Conservation (phyloP, 2,329 filamentous ascomycete genomes). For the Aspergillus sp. region DNA sequence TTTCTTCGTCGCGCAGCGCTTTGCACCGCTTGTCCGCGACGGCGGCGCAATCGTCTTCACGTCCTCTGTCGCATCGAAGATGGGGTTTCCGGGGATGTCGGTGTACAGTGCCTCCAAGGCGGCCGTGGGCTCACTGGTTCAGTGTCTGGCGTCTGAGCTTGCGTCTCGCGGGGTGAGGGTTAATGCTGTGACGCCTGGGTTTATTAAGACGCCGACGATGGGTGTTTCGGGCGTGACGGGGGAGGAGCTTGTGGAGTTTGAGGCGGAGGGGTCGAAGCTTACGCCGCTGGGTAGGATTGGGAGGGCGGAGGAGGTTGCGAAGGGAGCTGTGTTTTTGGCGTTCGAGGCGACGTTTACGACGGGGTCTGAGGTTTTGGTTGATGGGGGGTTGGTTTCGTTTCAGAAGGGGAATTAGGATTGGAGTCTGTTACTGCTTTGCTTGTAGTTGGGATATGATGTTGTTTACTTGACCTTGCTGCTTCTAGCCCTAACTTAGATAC, state of each 20-base stretch:
- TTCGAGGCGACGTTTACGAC: conserved; percentile 16
- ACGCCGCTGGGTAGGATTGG: conserved; percentile 10
- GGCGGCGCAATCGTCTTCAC: conserved; percentile 15
- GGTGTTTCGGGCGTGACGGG: conserved; percentile 2
- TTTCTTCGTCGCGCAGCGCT: conserved; percentile 11
- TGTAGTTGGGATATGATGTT: too few species aligned
- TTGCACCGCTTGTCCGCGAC: conserved; percentile 3
- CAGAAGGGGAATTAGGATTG: neutral
- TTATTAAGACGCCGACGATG: conserved; percentile 14
- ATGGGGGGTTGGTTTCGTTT: conserved; percentile 8
- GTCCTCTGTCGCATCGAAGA: conserved; percentile 6
- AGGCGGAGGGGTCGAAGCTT: conserved; percentile 1
- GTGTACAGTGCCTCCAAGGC: conserved; percentile 10
- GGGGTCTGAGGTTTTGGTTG: conserved; percentile 5
- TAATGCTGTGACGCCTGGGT: conserved; percentile 12
- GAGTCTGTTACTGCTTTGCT: too few species aligned
- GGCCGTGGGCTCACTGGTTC: conserved; percentile 10
- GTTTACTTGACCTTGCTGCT: too few species aligned
- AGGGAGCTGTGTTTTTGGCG: conserved; percentile 5
- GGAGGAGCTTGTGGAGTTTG: conserved; percentile 11
- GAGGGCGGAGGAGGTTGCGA: conserved; percentile 6
- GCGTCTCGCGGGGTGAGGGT: conserved; percentile 3
- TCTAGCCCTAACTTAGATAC: too few species aligned
- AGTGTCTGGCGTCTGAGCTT: conserved; percentile 12
- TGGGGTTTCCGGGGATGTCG: conserved; percentile 8